Percentiles rank a stretch among this genome's conserved stretches.
These are phyloP conservation scores for Dictyostelium citrinum DNA, from an alignment of 78 protist species.

Conservation along the genomic window DNA sequence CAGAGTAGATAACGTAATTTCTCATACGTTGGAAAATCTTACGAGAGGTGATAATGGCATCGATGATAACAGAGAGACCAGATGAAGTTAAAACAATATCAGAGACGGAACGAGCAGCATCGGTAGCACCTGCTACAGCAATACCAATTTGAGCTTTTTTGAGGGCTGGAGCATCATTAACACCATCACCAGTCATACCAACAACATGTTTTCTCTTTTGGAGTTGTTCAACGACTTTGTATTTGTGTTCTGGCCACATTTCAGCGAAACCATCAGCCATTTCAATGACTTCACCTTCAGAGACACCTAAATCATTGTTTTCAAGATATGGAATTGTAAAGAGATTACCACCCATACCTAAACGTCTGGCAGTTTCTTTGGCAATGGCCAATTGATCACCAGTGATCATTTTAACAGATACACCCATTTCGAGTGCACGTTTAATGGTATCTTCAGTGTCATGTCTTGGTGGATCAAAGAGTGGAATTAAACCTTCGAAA, in stretches of 20 bases:
- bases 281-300: conserved; percentile 74
- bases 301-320: conserved; percentile 49
- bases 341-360: conserved; percentile 85
- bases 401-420: conserved; percentile 95
- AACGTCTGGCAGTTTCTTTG: conserved; percentile 85
- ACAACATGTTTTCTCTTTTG: conserved; percentile 83
- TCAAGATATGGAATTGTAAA: conserved; percentile 72
- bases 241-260: conserved; percentile 95
- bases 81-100: conserved; percentile 90
- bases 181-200: conserved; percentile 98
- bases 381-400: conserved; percentile 95
- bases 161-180: conserved; percentile 99
- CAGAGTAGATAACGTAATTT: conserved; percentile 84
- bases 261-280: conserved; percentile 91
- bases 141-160: conserved; percentile 97
- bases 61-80: conserved; percentile 91
- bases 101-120: conserved; percentile 93
- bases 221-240: conserved; percentile 87
- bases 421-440: conserved; percentile 82
- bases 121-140: conserved; percentile 94
- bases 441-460: conserved; percentile 87
- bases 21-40: conserved; percentile 92
- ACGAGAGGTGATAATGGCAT: conserved; percentile 84
- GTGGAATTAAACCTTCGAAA: conserved; percentile 87
- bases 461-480: conserved; percentile 94